Percentiles rank a stretch among this genome's conserved stretches.
These are phyloP conservation scores for Salvia sclarea DNA, from an alignment of 305 asterid species.

Conservation along the genomic window DNA sequence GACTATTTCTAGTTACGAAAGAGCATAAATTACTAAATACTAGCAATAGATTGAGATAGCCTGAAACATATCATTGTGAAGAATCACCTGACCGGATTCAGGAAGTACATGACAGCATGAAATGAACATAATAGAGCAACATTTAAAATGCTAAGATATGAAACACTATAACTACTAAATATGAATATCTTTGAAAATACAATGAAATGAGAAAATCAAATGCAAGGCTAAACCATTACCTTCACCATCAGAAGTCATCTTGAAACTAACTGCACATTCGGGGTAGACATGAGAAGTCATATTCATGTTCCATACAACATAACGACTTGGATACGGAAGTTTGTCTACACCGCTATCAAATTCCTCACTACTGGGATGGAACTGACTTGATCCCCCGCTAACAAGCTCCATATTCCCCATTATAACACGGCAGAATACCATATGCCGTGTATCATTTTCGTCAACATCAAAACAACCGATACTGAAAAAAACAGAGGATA, in stretches of 20 bases:
- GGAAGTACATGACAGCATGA: constrained; percentile 6
- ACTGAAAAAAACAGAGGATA: constrained; percentile 55
- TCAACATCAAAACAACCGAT: constrained; percentile 67
- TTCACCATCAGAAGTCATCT: constrained; percentile 55
- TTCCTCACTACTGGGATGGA: constrained; percentile 74
- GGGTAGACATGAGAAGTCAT: constrained; percentile 76
- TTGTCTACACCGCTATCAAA: constrained; percentile 89
- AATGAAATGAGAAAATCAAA: constrained; percentile 12
- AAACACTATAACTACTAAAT: not conserved
- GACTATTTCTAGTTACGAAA: not conserved
- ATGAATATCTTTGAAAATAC: constrained; percentile 9
- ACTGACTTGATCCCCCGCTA: constrained; percentile 69
- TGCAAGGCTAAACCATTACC: constrained; percentile 45
- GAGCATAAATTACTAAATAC: not conserved
- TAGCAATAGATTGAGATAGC: too few species aligned
- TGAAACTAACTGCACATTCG: constrained; percentile 79
- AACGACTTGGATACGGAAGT: constrained; percentile 62
- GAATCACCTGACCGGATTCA: not conserved
- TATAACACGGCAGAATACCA: constrained; percentile 83
- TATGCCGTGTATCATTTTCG: constrained; percentile 67
- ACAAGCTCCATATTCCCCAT: constrained; percentile 87
- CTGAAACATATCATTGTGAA: not conserved
- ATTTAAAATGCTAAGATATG: not conserved
- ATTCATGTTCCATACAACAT: constrained; percentile 81
- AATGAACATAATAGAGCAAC: constrained; percentile 12